Percentiles rank a stretch among this genome's conserved stretches.
These are phyloP conservation scores for Acacia confusa DNA, from an alignment of 306 rosid species.

Conservation along the genomic window DNA sequence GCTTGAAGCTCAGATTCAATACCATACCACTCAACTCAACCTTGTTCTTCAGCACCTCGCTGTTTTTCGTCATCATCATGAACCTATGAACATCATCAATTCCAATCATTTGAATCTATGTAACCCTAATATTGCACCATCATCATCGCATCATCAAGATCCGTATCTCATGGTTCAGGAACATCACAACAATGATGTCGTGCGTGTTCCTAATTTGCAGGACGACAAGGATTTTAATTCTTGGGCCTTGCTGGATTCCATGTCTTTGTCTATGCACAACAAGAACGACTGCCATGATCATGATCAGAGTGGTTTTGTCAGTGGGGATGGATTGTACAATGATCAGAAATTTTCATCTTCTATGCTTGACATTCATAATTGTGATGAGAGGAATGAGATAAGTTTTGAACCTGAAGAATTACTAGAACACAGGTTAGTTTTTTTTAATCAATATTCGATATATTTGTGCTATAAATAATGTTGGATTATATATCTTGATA, in stretches of 20 bases:
- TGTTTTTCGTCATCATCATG: conserved; percentile 35
- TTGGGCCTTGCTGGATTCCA: conserved; percentile 58
- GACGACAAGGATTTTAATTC: conserved; percentile 40
- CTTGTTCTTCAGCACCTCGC: conserved; percentile 61
- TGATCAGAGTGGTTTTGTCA: not conserved
- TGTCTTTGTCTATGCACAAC: conserved; percentile 46
- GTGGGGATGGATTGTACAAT: conserved; percentile 30
- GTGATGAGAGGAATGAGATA: conserved; percentile 29
- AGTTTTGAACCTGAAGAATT: conserved; percentile 41
- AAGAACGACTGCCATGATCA: not conserved
- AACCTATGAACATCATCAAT: conserved; percentile 12
- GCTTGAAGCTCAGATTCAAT: conserved; percentile 44
- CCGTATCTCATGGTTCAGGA: conserved; percentile 27
- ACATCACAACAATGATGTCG: not conserved
- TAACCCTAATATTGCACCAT: conserved; percentile 1
- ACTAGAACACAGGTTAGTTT: conserved; percentile 52
- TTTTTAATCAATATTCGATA: no score
- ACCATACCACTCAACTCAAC: conserved; percentile 40
- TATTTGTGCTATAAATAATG: no score
- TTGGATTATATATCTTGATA: not conserved
- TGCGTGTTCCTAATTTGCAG: conserved; percentile 20
- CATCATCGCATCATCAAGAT: conserved; percentile 29
- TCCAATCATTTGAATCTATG: conserved; percentile 42
- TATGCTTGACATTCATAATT: not conserved
- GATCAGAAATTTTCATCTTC: conserved; percentile 34